These are phyloP conservation scores for Canna indica DNA, from an alignment of 176 grass and related monocot genomes.

Conservation along the genomic window DNA sequence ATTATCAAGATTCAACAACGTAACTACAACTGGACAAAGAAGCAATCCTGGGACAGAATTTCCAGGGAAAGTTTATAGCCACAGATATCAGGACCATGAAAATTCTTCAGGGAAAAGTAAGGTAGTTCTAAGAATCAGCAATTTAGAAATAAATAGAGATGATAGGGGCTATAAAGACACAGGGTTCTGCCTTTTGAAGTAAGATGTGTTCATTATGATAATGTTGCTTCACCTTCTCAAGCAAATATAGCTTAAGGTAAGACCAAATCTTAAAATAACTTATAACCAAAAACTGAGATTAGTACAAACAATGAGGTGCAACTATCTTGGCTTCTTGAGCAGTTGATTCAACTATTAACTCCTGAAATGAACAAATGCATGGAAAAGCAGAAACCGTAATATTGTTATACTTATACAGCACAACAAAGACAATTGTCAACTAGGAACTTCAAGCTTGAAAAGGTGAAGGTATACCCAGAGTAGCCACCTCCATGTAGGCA, in stretches of 20 bases:
- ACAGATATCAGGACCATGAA: background rate
- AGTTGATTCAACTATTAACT: background rate
- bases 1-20: too few species aligned
- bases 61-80: background rate
- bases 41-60: background rate
- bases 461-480: constrained; percentile 51
- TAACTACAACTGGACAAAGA: background rate
- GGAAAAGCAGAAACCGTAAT: background rate
- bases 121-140: background rate
- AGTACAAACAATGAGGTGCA: background rate
- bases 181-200: background rate
- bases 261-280: background rate
- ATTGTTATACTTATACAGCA: constrained; percentile 7
- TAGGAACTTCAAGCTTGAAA: constrained; percentile 1
- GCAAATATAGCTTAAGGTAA: background rate
- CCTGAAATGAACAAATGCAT: background rate
- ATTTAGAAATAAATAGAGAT: background rate
- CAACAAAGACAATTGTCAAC: background rate
- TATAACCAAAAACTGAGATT: background rate
- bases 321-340: background rate
- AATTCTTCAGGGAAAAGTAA: background rate
- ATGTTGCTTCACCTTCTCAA: background rate
- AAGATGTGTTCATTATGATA: background rate
- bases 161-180: background rate
- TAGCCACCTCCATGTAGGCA: constrained; percentile 95